Percentiles rank a stretch among this genome's conserved stretches.
Conservation (phyloP, 805 yeast genomes). For the Wickerhamiella kazuoi region DNA sequence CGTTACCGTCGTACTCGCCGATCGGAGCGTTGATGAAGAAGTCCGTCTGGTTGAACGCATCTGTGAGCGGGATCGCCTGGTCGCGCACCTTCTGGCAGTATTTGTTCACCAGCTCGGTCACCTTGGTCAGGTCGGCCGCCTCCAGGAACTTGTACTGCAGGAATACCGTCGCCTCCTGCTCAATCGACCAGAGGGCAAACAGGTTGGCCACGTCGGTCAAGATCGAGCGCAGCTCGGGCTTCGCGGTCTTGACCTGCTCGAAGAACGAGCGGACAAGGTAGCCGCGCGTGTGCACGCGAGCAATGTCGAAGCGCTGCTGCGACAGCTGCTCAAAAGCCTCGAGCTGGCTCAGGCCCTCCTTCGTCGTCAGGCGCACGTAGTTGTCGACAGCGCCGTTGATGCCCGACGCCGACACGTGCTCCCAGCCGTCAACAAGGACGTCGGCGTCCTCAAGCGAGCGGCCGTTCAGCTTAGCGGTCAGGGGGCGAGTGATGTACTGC, state of each 20-base stretch:
- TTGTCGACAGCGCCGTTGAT: constrained; percentile 20
- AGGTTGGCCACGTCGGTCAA: constrained; percentile 10
- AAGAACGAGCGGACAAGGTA: constrained; percentile 22
- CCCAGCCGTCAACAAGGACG: constrained; percentile 23
- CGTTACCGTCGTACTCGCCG: constrained; percentile 64
- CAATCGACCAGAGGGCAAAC: constrained; percentile 48
- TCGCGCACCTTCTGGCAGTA: constrained; percentile 38
- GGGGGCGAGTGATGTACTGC: constrained; percentile 8
- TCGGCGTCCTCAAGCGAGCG: constrained; percentile 16
- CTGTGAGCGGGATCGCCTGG: constrained; percentile 59
- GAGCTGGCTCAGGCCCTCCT: constrained; percentile 14
- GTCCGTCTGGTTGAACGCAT: constrained; percentile 65
- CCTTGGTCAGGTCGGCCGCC: constrained; percentile 27
- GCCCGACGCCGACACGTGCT: constrained; percentile 20
- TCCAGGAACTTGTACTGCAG: constrained; percentile 41
- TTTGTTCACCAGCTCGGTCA: constrained; percentile 27
- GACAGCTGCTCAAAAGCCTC: constrained; percentile 25
- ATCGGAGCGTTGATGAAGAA: constrained; percentile 61
- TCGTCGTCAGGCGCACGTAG: constrained; percentile 12
- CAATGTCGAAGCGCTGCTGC: constrained; percentile 25
- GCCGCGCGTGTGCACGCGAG: constrained; percentile 24
- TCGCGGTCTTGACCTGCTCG: constrained; percentile 7
- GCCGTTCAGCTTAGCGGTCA: constrained; percentile 9
- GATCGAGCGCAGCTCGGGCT: constrained; percentile 6
- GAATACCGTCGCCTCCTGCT: constrained; percentile 52